These are phyloP conservation scores for Penicillium concentricum DNA, from an alignment of 2,329 filamentous ascomycete genomes.

Conservation along the genomic window DNA sequence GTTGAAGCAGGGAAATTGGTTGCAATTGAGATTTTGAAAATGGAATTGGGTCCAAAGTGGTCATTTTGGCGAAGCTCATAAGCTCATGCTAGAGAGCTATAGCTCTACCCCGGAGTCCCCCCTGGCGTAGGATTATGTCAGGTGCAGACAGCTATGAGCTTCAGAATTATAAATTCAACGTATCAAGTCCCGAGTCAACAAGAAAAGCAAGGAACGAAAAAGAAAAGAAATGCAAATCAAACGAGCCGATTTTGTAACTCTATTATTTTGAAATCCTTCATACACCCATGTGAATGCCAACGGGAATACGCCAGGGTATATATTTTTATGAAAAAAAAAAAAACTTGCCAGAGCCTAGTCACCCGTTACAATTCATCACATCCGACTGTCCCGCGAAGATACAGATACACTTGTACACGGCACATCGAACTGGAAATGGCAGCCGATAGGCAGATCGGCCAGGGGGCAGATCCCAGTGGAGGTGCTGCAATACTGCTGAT, in stretches of 20 bases:
- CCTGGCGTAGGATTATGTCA: background rate
- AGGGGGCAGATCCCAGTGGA: background rate
- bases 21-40: background rate
- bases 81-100: background rate
- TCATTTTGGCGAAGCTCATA: background rate
- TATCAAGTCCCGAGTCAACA: background rate
- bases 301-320: background rate
- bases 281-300: background rate
- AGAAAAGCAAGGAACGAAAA: background rate
- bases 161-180: background rate
- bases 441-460: conserved; percentile 2
- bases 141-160: background rate
- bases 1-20: background rate
- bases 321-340: background rate
- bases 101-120: background rate
- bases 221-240: background rate
- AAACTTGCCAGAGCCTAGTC: background rate
- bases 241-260: background rate
- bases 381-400: background rate
- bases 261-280: background rate
- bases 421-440: background rate
- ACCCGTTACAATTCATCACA: conserved; percentile 3
- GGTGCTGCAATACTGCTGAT: conserved; percentile 6
- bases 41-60: background rate
- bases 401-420: background rate